phyloP scores from a whole-genome alignment of 2,329 filamentous ascomycete species.

The Emmonsia crescens region DNA sequence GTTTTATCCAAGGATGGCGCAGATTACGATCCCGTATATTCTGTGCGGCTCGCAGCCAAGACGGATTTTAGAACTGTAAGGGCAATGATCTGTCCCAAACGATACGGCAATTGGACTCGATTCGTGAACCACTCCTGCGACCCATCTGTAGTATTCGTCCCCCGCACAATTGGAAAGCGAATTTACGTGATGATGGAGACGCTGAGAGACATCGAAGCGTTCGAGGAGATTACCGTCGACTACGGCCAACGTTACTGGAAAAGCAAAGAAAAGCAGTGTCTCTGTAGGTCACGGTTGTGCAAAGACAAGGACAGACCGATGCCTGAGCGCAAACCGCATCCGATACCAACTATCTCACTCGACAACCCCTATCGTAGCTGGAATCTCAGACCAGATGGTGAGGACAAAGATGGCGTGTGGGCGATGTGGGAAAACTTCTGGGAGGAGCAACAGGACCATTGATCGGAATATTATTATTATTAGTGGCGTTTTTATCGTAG shows the following conservation, averaged over 20 bases:
- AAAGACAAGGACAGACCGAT: neutral
- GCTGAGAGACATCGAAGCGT: constrained; percentile 18
- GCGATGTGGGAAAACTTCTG: neutral
- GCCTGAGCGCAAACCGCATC: neutral
- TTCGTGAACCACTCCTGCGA: constrained; percentile 29
- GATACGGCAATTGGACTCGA: constrained; percentile 25
- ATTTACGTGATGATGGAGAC: constrained; percentile 16
- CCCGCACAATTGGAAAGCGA: constrained; percentile 15
- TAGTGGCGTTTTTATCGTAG: neutral
- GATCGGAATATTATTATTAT: neutral
- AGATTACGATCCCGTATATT: constrained; percentile 14
- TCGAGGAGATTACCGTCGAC: constrained; percentile 25
- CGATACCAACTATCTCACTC: neutral
- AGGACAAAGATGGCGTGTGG: neutral
- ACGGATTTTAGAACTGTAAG: neutral
- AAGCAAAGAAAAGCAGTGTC: neutral
- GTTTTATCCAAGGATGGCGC: constrained; percentile 5
- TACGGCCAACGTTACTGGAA: constrained; percentile 17
- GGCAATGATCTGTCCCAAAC: constrained; percentile 14
- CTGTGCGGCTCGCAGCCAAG: constrained; percentile 4
- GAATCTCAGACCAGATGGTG: neutral
- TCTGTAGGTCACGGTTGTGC: neutral
- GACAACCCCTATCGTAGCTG: neutral
- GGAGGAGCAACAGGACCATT: neutral
- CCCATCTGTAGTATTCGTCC: constrained; percentile 14